Evolutionary conservation across 2,329 filamentous ascomycete genomes (phyloP), one percentile per base, ranked within the genome.

Genomic region (Colletotrichum tofieldiae): DNA sequence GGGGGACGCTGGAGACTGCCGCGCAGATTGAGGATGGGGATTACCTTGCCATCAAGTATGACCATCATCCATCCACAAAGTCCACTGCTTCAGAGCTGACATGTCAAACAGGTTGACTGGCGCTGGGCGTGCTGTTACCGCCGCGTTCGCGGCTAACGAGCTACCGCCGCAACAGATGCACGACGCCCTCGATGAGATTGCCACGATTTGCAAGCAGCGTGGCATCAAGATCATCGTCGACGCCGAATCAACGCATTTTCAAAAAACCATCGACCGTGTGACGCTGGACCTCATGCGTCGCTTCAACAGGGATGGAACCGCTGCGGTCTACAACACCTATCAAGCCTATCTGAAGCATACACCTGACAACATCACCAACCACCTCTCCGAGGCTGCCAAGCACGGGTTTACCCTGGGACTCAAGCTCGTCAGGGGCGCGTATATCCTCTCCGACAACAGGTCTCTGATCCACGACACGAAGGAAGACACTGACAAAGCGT

Each of bases 401-500:
- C 83, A 86, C 39, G 80, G 80, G 3, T 90, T 87, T 76, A 88
- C 86, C 0, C 82, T 89, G 0, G 88, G 88, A 20, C 79, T 89
- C 65, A 90, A 91, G 77, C 80, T 90, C 11, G 89, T 90, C 2
- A 84, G 88, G 18, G 87, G 88, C 29, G 89, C 88, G 20, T 90
- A 91, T 77, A 82, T 90, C 47, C 79, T 80, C 37, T 84, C 82
- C 0, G 89, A 91, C 55, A 81, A 84, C 52, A 79, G 86, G 3
- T 77, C 81, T 3, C 77, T 88, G n/a, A 88, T 90, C 72, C 86
- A 86, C 76, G 84, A 87, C 65, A 87, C 83, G 56, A 89, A 88
- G 72, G 79, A 86, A 43, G 85, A 84, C 23, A 91, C 89, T 0
- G 86, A 90, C 71, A 77, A 80, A 5, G 82, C 81, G 52, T 90